Evolutionary conservation across 768 basidiomycete genomes (phyloP), one percentile per base, ranked within the genome.

Genomic region (Phylloporus arenicola): DNA sequence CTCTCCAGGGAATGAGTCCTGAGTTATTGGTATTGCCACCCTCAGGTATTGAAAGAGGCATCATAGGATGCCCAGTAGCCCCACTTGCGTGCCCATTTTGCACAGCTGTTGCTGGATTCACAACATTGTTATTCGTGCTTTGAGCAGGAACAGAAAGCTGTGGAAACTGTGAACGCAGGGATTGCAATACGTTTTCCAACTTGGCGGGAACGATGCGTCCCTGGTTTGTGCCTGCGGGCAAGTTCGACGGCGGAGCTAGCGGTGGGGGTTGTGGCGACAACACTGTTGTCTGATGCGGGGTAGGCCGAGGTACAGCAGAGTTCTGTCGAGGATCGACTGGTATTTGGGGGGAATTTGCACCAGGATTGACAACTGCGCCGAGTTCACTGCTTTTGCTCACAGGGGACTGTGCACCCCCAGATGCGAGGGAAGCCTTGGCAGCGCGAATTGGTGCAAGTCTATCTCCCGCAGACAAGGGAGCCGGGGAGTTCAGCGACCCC

Each of bases 361-460:
- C 44, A 17, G 38, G 30, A 29, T 16, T 25, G 24, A 17, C 6
- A 2, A 19, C 29, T n/a, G 10, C 1, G 40, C 17, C 22, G 6
- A 7, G 12, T 22, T 57, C 55, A 9, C 16, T 31, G 17, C 6
- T 30, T 14, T 17, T 37, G 30, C 13, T 45, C 43, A 33, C 47
- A 45, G 61, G 52, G 20, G 59, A 51, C 43, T 54, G 52, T n/a
- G 20, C 3, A n/a, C 43, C 33, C 25, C 49, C 35, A 29, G 56
- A 48, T 14, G 33, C 33, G 27, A 69, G 53, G 8, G 59, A 54
- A 1, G 64, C 65, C 43, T 69, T 68, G 6, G 57, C 66, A 24
- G 68, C 68, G 24, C 66, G 66, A 52, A 68, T 68, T 19, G 66
- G 66, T 4, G 68, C 66, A 6, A 69, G 55, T 51, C 63, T 69